Evolutionary conservation across 2,329 filamentous ascomycete genomes (phyloP), one percentile per base, ranked within the genome.

Genomic region (Bretziella fagacearum): DNA sequence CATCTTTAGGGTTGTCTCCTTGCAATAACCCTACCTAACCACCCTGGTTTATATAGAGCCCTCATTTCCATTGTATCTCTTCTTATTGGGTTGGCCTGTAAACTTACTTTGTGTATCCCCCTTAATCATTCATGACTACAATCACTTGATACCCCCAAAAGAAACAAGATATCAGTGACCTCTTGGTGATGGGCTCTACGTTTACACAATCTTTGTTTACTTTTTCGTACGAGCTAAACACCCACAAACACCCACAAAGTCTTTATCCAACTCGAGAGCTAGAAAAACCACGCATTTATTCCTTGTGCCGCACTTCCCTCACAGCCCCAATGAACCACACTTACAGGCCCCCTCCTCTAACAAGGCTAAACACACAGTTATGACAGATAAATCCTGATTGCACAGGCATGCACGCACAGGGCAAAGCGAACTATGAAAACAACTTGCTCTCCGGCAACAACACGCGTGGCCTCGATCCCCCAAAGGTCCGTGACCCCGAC

Each of bases 361-460:
- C 7, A 25, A 33, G 6, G 11, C 35, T 20, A n/a, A 8, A 22
- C 11, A 20, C 18, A 39, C 35, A 39, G 15, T 7, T 2, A 20
- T 39, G 35, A n/a, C n/a, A n/a, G n/a, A n/a, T 7, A 13, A 25
- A 33, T 4, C 30, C 35, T 20, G 8, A 8, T 39, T 18, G 35
- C 18, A 39, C 35, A 39, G 15, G 18, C 2, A 20, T 39, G 35
- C 35, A 39, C 35, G 35, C 35, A 39, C 35, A 39, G 35, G 35
- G 35, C 4, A 39, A 39, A 39, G 35, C 35, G 35, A 39, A 18
- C 20, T 39, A 39, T 39, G n/a, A n/a, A n/a, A n/a, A n/a, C n/a
- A n/a, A n/a, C n/a, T n/a, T n/a, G n/a, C n/a, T n/a, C n/a, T n/a
- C n/a, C n/a, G n/a, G n/a, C n/a, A n/a, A n/a, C n/a, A n/a, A n/a